Evolutionary conservation across 768 basidiomycete genomes (phyloP).

Genomic region (Collybia sordida): DNA sequence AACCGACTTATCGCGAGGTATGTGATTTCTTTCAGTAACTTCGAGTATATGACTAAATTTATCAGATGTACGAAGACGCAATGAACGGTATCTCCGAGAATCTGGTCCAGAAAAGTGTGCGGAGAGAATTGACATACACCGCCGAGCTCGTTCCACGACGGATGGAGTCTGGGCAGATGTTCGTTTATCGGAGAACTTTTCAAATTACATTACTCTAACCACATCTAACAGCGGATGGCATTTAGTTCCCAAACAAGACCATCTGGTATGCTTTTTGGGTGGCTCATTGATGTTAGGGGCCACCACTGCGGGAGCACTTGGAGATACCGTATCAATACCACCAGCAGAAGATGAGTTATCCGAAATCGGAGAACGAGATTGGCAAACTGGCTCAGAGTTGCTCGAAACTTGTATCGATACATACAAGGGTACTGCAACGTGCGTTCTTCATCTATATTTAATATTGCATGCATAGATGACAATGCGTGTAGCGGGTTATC

Average conservation of each 20-base stretch:
- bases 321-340: constrained; percentile 57
- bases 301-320: constrained; percentile 57
- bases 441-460: constrained; percentile 23
- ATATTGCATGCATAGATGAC: background rate
- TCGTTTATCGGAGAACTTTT: constrained; percentile 8
- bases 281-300: constrained; percentile 91
- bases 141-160: constrained; percentile 74
- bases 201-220: background rate
- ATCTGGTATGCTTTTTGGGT: constrained; percentile 93
- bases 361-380: constrained; percentile 67
- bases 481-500: constrained; percentile 62
- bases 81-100: constrained; percentile 79
- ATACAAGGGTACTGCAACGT: constrained; percentile 75
- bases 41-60: background rate
- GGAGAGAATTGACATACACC: constrained; percentile 67
- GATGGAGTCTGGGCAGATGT: constrained; percentile 33
- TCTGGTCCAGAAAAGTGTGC: constrained; percentile 64
- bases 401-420: constrained; percentile 87
- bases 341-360: constrained; percentile 63
- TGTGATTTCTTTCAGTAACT: background rate
- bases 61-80: constrained; percentile 83
- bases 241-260: constrained; percentile 86
- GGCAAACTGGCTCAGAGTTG: constrained; percentile 78
- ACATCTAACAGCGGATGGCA: constrained; percentile 58
- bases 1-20: constrained; percentile 77